Base-by-base conservation (phyloP, 2,329 filamentous ascomycete species). In the Xylaria digitata region DNA sequence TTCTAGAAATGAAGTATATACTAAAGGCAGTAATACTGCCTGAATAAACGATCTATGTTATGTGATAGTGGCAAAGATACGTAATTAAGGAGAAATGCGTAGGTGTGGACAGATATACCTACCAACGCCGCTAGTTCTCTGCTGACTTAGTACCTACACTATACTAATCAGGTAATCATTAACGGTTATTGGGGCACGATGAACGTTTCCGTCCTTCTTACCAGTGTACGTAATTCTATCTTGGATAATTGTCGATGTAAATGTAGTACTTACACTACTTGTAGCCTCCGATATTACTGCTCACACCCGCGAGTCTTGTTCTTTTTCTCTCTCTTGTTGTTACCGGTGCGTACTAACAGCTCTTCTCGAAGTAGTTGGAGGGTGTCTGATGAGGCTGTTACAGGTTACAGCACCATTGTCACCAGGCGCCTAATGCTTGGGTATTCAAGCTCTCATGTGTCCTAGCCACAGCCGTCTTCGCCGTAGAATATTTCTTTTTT, bases 171-270 rank as follows among this genome's bases (percentile, higher is more conserved):
- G n/a, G n/a, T n/a, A n/a, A n/a, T 26, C 37, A 13, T 40, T 34
- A 34, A 34, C 61, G 65, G 61, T 19, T 67, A 65, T 64, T 65
- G 32, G 58, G 59, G 19, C 19, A 26, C 42, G 15, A 53, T 48
- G 15, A 53, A n/a, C 37, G 46, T 40, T 19, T 37, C 9, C 7
- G n/a, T 46, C 40, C 42, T 46, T 65, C 42, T 46, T 65, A 26
- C 15, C n/a, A 65, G 32, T 34, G 9, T 34, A 34, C 32, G 32
- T 34, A 34, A 34, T 34, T 34, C 3, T 34, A 34, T 34, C 3
- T 34, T 34, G 9, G 9, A 8, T 11, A 34, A 34, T 34, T 34
- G 7, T 34, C 32, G 32, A 34, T 34, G 9, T 11, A 34, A 6
- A 26, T 5, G 26, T 26, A 26, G 26, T 26, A 26, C 26, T n/a